Base-by-base conservation (phyloP, 2,329 filamentous ascomycete genomes). In the Alternaria postmessia region DNA sequence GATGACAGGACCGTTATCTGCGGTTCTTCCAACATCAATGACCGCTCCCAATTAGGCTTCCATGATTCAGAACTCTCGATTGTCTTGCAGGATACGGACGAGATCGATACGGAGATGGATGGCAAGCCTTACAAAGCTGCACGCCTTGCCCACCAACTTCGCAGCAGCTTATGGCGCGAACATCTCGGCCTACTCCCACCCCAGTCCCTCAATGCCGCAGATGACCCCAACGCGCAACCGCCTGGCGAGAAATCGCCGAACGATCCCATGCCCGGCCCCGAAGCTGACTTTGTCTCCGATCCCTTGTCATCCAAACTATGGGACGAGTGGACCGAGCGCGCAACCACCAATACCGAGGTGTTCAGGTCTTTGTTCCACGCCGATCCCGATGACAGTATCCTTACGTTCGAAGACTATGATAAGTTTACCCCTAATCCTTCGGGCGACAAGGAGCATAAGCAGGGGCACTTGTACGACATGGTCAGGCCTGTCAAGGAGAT, bases 61-160 rank as follows among this genome's bases (percentile, higher is more conserved):
- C 94, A 97, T 78, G 94, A 98, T 78, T 95, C 91, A 49, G 94
- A 98, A 77, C 86, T 98, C 39, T 91, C 91, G 39, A 91, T 97
- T 55, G 89, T 98, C 46, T 91, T 97, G 85, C 90, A 96, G 72
- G 94, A 98, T 75, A 90, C 87, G 0, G 88, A 89, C 8, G 85
- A 81, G 5, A 80, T 97, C 2, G 83, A 87, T 7, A 93, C 87
- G 5, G 87, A 79, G 24, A 97, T 98, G 93, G 85, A 91, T 66
- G 94, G 94, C 2, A 78, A 91, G 70, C 86, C 89, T 1, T 96
- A 87, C 79, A 85, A 89, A 66, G 94, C 91, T 0, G 90, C 91
- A n/a, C 89, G 89, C 61, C 93, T 95, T 72, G 94, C 93, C 0
- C 86, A 91, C 3, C 93, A 92, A 0, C 84, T 97, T 4, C 86